These are phyloP conservation scores for Talaromyces islandicus DNA, from an alignment of 2,329 filamentous ascomycete species.

Conservation along the genomic window DNA sequence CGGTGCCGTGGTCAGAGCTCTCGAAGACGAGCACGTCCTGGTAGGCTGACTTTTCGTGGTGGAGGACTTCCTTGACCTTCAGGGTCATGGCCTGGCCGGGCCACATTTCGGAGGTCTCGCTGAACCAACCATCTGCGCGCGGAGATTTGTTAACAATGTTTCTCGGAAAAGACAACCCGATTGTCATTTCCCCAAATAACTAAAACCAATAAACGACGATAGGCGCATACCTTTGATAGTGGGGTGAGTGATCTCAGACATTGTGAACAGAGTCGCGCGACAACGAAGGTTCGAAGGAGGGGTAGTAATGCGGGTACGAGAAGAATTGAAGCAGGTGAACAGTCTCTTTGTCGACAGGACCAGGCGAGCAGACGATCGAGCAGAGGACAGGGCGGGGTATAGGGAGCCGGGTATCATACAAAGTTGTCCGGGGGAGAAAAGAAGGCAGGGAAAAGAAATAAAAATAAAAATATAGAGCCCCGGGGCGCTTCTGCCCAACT, in stretches of 20 bases:
- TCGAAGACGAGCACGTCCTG: slow-evolving; percentile 99
- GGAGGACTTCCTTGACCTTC: slow-evolving; percentile 93
- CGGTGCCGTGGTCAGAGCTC: slow-evolving; percentile 92
- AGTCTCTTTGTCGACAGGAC: not conserved
- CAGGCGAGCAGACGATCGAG: not conserved
- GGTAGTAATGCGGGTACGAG: slow-evolving; percentile 4
- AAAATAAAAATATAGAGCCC: not conserved
- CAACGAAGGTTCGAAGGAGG: slow-evolving; percentile 3
- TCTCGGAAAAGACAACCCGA: not conserved
- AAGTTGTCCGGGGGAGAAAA: not conserved
- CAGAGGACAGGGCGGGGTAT: not conserved
- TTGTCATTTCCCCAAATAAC: not conserved
- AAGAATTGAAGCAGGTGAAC: slow-evolving; percentile 1
- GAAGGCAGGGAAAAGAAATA: not conserved
- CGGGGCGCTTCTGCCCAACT: slow-evolving; percentile 3
- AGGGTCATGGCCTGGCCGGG: slow-evolving; percentile 98
- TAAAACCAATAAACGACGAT: not conserved
- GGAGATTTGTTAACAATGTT: not conserved
- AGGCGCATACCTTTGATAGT: slow-evolving; percentile 63
- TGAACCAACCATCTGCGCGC: slow-evolving; percentile 96
- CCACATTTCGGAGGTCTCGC: slow-evolving; percentile 98
- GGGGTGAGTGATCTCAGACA: slow-evolving; percentile 67
- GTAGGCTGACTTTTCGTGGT: slow-evolving; percentile 99
- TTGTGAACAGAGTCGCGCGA: slow-evolving; percentile 38
- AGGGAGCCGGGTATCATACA: slow-evolving; percentile 6